A percentile compares a stretch with the other conserved stretches of the same genome.
These are phyloP conservation scores for Ruellia speciosa DNA, from an alignment of 305 asterid species.

Conservation along the genomic window DNA sequence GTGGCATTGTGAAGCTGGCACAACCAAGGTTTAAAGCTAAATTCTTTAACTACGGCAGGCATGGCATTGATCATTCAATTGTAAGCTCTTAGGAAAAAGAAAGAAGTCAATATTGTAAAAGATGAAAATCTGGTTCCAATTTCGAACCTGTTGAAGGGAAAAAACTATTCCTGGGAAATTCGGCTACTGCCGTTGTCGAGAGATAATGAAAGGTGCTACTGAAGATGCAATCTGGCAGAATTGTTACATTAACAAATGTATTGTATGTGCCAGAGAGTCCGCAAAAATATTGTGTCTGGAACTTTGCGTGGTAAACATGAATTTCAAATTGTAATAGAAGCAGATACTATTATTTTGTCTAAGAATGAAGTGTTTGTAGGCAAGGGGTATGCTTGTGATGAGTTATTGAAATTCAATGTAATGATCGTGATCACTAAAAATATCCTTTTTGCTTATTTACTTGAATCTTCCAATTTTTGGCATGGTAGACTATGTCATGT, in stretches of 20 bases:
- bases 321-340: background rate
- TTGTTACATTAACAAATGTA: too few relatives aligned
- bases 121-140: too few relatives aligned
- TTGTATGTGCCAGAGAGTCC: too few relatives aligned
- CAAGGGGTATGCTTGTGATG: background rate
- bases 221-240: too few relatives aligned
- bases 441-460: background rate
- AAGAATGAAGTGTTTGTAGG: background rate
- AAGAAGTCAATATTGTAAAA: too few relatives aligned
- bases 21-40: too few relatives aligned
- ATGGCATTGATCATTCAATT: too few relatives aligned
- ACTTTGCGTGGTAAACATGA: background rate
- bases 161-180: background rate
- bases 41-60: too few relatives aligned
- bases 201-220: background rate
- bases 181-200: background rate
- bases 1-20: too few relatives aligned
- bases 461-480: background rate
- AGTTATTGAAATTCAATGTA: background rate
- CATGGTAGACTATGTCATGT: background rate
- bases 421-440: background rate
- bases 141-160: too few relatives aligned
- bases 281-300: too few relatives aligned
- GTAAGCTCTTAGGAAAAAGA: too few relatives aligned
- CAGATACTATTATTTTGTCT: background rate